These are phyloP conservation scores for Phytopythium vexans DNA, from an alignment of 352 stramenopile genomes.

Conservation along the genomic window DNA sequence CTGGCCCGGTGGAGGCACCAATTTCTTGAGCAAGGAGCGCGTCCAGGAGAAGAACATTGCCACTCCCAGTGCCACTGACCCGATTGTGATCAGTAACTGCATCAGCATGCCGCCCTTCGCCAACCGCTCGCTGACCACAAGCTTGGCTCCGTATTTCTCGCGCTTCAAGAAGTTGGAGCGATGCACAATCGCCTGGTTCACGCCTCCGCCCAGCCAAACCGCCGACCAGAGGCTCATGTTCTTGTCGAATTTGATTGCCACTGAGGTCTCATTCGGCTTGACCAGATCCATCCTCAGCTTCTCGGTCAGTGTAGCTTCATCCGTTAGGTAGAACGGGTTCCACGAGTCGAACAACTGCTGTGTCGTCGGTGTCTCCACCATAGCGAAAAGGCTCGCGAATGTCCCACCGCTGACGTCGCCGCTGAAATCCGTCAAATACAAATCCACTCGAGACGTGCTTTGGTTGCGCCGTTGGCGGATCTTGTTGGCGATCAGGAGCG, in stretches of 20 bases:
- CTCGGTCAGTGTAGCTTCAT: slow-evolving; percentile 30
- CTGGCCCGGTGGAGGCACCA: slow-evolving; percentile 72
- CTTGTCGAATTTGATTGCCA: slow-evolving; percentile 64
- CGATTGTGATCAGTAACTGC: slow-evolving; percentile 36
- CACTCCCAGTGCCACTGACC: slow-evolving; percentile 27
- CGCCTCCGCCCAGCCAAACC: slow-evolving; percentile 71
- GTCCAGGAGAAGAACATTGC: slow-evolving; percentile 68
- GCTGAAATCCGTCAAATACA: slow-evolving; percentile 48
- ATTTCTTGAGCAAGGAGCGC: slow-evolving; percentile 53
- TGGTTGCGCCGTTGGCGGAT: slow-evolving; percentile 53
- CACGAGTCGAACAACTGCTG: slow-evolving; percentile 33
- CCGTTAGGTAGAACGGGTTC: slow-evolving; percentile 64
- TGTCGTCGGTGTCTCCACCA: slow-evolving; percentile 47
- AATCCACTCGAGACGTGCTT: slow-evolving; percentile 28
- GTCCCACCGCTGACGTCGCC: slow-evolving; percentile 66
- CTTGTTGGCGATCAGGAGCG: slow-evolving; percentile 63
- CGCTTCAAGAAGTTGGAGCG: slow-evolving; percentile 60
- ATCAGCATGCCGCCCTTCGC: slow-evolving; percentile 42
- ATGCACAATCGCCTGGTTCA: slow-evolving; percentile 84
- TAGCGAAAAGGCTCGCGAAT: slow-evolving; percentile 45
- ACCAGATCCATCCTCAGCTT: slow-evolving; percentile 30
- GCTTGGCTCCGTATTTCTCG: slow-evolving; percentile 50
- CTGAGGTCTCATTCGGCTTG: slow-evolving; percentile 27
- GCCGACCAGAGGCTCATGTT: slow-evolving; percentile 58
- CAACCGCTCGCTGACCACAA: slow-evolving; percentile 68